Evolutionary conservation across 2,329 filamentous ascomycete genomes (phyloP), one percentile per base, ranked within the genome.

Genomic region (Aureobasidium lini): DNA sequence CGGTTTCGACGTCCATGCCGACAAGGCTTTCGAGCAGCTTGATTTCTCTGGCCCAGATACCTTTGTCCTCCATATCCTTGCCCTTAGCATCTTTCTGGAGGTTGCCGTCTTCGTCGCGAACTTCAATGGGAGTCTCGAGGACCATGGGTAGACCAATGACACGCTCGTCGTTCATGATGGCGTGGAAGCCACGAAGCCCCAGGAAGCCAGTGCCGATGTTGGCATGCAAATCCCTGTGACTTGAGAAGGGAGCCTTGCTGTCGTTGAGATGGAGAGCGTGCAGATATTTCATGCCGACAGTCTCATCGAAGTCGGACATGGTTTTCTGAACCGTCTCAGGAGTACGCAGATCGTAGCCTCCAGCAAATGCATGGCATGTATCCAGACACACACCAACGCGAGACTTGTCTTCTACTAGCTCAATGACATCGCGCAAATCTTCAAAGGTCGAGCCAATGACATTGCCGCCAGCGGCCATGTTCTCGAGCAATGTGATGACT

Each of bases 141-240:
- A 99, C 86, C 84, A 99, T 90, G 4, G 94, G 94, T 67, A 96
- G 74, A 29, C 84, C 84, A 65, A 88, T 82, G 61, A 97, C 88
- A 1, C 84, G 78, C 29, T 81, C 77, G 68, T 90, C 85, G 72
- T 97, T 97, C 79, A 97, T 87, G 61, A 99, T 77, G 69, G 86
- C 90, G 75, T 96, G 90, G 73, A 99, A 99, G 2, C 92, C 89
- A 23, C 89, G 83, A 15, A 99, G 80, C 0, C 94, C 94, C 0
- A 99, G 80, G 70, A 95, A 99, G 1, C 94, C 94, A 0, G 91
- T 95, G 29, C 94, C 94, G 63, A 99, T 97, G 70, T 96, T 97
- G 64, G 93, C 91, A 73, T 99, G 94, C 2, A 97, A 76, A 71
- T 99, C 94, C 42, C 92, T 84, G 64, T 90, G 84, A 37, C 90